These are phyloP conservation scores for Crinitomyces ghanaensis DNA, from an alignment of 805 yeast species.

Conservation along the genomic window DNA sequence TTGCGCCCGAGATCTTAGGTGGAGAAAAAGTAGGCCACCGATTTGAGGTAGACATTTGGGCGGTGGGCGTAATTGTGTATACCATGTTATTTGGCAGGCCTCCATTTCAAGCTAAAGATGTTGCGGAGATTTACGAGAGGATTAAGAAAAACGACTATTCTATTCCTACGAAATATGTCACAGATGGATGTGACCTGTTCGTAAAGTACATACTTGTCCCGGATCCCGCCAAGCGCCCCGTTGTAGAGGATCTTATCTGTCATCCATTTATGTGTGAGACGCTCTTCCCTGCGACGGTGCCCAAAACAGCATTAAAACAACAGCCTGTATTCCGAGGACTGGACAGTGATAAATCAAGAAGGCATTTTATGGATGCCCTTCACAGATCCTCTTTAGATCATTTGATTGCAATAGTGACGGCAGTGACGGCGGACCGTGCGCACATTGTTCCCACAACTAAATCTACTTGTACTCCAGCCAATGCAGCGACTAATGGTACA, in stretches of 20 bases:
- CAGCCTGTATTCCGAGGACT: conserved; percentile 50
- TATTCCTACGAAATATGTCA: conserved; percentile 65
- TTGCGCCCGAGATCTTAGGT: conserved; percentile 93
- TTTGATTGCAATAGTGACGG: background rate
- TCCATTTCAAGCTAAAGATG: conserved; percentile 95
- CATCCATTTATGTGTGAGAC: conserved; percentile 71
- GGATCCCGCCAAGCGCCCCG: conserved; percentile 73
- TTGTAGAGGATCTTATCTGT: conserved; percentile 63
- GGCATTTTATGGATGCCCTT: conserved; percentile 11
- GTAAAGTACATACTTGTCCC: conserved; percentile 55
- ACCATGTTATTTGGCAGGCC: conserved; percentile 92
- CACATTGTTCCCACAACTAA: background rate
- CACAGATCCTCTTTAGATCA: conserved; percentile 4
- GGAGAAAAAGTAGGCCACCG: conserved; percentile 81
- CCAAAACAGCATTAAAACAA: conserved; percentile 48
- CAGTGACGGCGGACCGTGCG: background rate
- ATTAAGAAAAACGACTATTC: conserved; percentile 70
- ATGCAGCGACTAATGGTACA: no score
- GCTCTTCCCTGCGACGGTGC: conserved; percentile 57
- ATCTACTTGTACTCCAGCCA: background rate
- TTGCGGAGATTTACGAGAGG: conserved; percentile 81
- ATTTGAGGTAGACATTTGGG: conserved; percentile 95
- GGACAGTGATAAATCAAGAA: conserved; percentile 32
- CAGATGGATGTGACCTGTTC: conserved; percentile 64
- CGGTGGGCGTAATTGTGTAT: conserved; percentile 91